These are phyloP conservation scores for Parasarocladium wereldwijsianum DNA, from an alignment of 2,329 filamentous ascomycete species.

Conservation along the genomic window DNA sequence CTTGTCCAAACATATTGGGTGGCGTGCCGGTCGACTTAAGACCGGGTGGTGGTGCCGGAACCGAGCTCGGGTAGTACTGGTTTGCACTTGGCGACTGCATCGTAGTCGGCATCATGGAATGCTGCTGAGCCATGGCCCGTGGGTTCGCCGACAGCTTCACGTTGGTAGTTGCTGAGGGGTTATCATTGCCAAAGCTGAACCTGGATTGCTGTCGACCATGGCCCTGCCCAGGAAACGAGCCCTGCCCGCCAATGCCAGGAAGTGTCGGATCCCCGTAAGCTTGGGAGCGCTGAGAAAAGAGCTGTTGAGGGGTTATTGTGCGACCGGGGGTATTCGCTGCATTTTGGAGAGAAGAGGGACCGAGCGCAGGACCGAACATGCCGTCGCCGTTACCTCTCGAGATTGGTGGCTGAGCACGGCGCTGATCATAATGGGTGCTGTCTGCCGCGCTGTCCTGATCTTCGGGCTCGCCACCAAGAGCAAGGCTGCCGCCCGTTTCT, in stretches of 20 bases:
- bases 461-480: slow-evolving; percentile 85
- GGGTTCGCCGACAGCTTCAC: slow-evolving; percentile 69
- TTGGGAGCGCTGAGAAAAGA: slow-evolving; percentile 53
- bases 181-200: slow-evolving; percentile 77
- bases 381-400: slow-evolving; percentile 45
- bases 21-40: slow-evolving; percentile 91
- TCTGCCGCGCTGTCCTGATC: slow-evolving; percentile 48
- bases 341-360: slow-evolving; percentile 26
- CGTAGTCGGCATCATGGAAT: slow-evolving; percentile 66
- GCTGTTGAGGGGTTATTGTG: slow-evolving; percentile 68
- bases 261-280: slow-evolving; percentile 45
- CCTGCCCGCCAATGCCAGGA: slow-evolving; percentile 35
- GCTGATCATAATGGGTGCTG: slow-evolving; percentile 34
- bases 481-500: slow-evolving; percentile 70
- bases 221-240: slow-evolving; percentile 36
- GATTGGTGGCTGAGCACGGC: slow-evolving; percentile 62
- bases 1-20: slow-evolving; percentile 83
- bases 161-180: slow-evolving; percentile 29
- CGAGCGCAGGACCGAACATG: slow-evolving; percentile 37
- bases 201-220: slow-evolving; percentile 76
- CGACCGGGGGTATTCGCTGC: slow-evolving; percentile 44
- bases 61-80: slow-evolving; percentile 70
- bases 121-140: slow-evolving; percentile 71
- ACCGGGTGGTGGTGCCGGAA: slow-evolving; percentile 86
- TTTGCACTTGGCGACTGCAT: slow-evolving; percentile 43